A percentile compares a stretch with the other conserved stretches of the same genome.
phyloP scores from a whole-genome alignment of 2,329 filamentous ascomycete species.

The Alternaria brassicae region DNA sequence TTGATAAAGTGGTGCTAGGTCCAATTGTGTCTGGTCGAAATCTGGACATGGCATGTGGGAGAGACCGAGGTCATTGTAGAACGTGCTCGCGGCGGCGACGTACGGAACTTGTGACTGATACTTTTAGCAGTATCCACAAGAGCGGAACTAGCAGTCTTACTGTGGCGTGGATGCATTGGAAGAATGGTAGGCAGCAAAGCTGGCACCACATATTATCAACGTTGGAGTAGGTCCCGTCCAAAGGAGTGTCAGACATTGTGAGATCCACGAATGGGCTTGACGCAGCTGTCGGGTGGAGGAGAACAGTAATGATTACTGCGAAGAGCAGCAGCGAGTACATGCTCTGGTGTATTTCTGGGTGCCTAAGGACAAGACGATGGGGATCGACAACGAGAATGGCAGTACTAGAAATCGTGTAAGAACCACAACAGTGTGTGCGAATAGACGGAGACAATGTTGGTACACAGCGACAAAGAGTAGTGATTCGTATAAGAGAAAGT shows the following conservation, averaged over 20 bases:
- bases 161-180: constrained; percentile 29
- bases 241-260: constrained; percentile 23
- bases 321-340: constrained; percentile 42
- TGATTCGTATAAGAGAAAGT: constrained; percentile 14
- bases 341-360: constrained; percentile 27
- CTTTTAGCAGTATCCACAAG: constrained; percentile 8
- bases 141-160: constrained; percentile 17
- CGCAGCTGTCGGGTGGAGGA: constrained; percentile 37
- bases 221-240: constrained; percentile 35
- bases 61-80: constrained; percentile 2
- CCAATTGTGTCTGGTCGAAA: constrained; percentile 9
- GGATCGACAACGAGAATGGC: constrained; percentile 19
- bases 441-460: constrained; percentile 2
- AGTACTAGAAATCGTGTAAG: neutral
- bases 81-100: constrained; percentile 6
- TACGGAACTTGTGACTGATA: constrained; percentile 23
- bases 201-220: constrained; percentile 40
- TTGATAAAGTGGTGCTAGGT: constrained; percentile 11
- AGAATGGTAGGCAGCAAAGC: constrained; percentile 29
- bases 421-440: constrained; percentile 1
- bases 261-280: constrained; percentile 36
- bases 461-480: constrained; percentile 5
- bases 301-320: constrained; percentile 35
- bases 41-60: constrained; percentile 10
- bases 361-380: constrained; percentile 29